Evolutionary conservation across 2,329 filamentous ascomycete species (phyloP).

Genomic region (Fusarium caatingaense): DNA sequence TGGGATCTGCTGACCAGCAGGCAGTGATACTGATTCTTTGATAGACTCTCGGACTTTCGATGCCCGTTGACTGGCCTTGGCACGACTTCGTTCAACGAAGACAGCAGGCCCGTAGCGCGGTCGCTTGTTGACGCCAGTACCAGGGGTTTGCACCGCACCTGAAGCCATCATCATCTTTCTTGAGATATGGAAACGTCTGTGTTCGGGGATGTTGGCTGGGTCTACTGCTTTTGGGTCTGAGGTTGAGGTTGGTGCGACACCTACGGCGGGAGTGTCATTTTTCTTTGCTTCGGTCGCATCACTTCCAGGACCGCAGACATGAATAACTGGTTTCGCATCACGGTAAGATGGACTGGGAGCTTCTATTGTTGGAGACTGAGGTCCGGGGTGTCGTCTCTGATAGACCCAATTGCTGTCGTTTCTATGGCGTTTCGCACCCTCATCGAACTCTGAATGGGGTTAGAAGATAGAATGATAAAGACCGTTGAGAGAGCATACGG

Average conservation of each 20-base stretch:
- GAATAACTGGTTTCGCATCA: conserved; percentile 59
- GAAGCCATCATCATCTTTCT: conserved; percentile 56
- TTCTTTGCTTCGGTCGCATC: conserved; percentile 25
- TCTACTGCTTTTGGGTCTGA: conserved; percentile 26
- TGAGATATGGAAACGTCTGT: conserved; percentile 68
- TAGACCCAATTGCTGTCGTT: conserved; percentile 66
- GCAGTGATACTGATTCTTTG: conserved; percentile 16
- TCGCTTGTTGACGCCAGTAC: conserved; percentile 55
- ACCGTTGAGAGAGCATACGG: conserved; percentile 53
- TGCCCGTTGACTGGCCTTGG: conserved; percentile 48
- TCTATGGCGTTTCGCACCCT: conserved; percentile 64
- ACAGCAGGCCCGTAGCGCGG: conserved; percentile 58
- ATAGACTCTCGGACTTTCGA: conserved; percentile 23
- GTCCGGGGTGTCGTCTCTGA: conserved; percentile 59
- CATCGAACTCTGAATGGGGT: conserved; percentile 61
- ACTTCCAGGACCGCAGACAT: conserved; percentile 57
- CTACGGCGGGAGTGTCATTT: conserved; percentile 3
- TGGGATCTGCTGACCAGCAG: conserved; percentile 3
- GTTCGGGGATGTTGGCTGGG: conserved; percentile 47
- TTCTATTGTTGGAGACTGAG: conserved; percentile 41
- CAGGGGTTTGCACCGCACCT: conserved; percentile 24
- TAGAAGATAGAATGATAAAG: conserved; percentile 21
- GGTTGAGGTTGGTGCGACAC: conserved; percentile 13
- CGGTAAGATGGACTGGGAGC: conserved; percentile 31
- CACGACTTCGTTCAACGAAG: conserved; percentile 66